A percentile compares a stretch with the other conserved stretches of the same genome.
phyloP scores from a whole-genome alignment of 176 grass and related monocot genomes.

The Oryza rufipogon region DNA sequence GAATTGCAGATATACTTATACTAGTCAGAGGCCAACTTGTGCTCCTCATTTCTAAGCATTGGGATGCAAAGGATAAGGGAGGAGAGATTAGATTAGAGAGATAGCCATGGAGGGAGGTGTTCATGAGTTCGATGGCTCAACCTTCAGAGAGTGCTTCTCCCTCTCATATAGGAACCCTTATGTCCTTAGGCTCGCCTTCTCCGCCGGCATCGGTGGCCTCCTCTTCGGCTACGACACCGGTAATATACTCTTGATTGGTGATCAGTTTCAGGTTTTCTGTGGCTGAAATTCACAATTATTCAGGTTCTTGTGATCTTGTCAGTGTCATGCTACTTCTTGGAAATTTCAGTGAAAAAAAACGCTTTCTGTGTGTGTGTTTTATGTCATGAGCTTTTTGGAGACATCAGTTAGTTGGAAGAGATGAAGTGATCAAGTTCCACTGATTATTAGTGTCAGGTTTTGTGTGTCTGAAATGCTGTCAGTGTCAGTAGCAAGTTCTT shows the following conservation, averaged over 20 bases:
- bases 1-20: neutral
- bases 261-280: neutral
- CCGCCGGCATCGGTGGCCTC: conserved; percentile 84
- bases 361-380: neutral
- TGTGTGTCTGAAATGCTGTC: neutral
- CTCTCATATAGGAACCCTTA: conserved; percentile 80
- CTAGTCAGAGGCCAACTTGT: neutral
- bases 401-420: neutral
- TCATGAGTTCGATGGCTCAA: conserved; percentile 59
- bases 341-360: conserved; percentile 6
- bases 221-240: conserved; percentile 94
- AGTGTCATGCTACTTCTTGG: neutral
- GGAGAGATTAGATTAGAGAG: neutral
- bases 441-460: neutral
- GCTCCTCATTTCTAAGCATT: conserved; percentile 1
- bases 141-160: conserved; percentile 82
- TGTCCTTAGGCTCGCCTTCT: conserved; percentile 80
- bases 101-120: conserved; percentile 70
- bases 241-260: conserved; percentile 11
- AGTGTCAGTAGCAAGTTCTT: neutral
- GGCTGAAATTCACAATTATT: neutral
- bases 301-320: neutral
- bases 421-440: neutral
- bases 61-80: conserved; percentile 16
- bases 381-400: neutral